These are phyloP conservation scores for Barnettozyma botsteinii DNA, from an alignment of 805 yeast species.

Conservation along the genomic window DNA sequence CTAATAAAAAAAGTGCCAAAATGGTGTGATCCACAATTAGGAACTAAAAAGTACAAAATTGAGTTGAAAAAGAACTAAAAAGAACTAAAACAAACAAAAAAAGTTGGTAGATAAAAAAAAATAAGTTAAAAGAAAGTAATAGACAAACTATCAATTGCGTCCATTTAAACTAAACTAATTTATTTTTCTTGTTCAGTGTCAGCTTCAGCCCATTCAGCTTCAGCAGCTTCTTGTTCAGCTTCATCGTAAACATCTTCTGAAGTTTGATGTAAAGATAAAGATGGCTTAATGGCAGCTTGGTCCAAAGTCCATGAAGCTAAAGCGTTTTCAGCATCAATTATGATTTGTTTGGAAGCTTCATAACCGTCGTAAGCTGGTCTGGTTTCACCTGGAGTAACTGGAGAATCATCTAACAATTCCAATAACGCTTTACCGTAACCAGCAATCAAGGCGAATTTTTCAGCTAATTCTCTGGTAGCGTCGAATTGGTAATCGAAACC, in stretches of 20 bases:
- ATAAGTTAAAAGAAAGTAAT: neutral
- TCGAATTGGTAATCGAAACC: slow-evolving; percentile 97
- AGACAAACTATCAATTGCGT: neutral
- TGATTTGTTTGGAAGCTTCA: slow-evolving; percentile 96
- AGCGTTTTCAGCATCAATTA: slow-evolving; percentile 94
- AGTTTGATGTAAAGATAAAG: slow-evolving; percentile 55
- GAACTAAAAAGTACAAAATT: no score
- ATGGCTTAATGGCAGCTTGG: slow-evolving; percentile 90
- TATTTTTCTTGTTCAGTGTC: slow-evolving; percentile 28
- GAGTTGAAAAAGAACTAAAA: no score
- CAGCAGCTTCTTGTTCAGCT: slow-evolving; percentile 46
- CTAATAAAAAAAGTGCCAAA: neutral
- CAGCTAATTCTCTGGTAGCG: slow-evolving; percentile 89
- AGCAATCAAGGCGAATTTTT: slow-evolving; percentile 94
- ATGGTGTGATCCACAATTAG: no score
- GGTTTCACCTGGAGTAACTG: slow-evolving; percentile 98
- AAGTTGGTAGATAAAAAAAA: neutral
- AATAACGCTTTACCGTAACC: slow-evolving; percentile 97
- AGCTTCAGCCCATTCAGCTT: slow-evolving; percentile 44
- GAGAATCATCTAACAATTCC: slow-evolving; percentile 92
- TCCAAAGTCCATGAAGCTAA: slow-evolving; percentile 96
- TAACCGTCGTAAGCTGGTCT: slow-evolving; percentile 98
- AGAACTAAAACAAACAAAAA: neutral
- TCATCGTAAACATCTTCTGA: slow-evolving; percentile 49
- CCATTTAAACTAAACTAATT: slow-evolving; percentile 17